Conservation (phyloP, 345 rosid genomes). For the Trapa incisa region DNA sequence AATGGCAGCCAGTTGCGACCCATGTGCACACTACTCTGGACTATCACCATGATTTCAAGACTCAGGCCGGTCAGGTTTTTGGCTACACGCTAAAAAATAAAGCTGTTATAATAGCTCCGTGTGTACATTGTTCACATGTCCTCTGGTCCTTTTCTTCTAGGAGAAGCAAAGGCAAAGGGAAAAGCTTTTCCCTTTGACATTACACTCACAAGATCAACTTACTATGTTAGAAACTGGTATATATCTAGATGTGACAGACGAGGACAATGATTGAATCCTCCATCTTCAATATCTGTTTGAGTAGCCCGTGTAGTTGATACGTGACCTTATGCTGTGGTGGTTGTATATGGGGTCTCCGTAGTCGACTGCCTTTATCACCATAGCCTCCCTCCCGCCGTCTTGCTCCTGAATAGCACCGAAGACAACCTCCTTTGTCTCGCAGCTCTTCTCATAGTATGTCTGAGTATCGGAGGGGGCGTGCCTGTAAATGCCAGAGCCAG, state of each 20-base stretch:
- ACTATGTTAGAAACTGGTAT: no score
- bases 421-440: conserved; percentile 78
- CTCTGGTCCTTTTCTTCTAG: no score
- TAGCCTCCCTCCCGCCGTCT: conserved; percentile 78
- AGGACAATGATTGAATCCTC: not conserved
- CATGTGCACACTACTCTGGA: no score
- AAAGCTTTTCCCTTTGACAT: no score
- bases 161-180: no score
- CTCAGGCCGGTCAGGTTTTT: no score
- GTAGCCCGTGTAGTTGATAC: conserved; percentile 37
- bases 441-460: conserved; percentile 56
- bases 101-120: no score
- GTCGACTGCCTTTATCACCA: conserved; percentile 88
- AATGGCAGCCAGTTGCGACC: no score
- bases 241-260: not conserved
- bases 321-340: conserved; percentile 52
- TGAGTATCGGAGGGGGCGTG: conserved; percentile 30
- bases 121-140: no score
- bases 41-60: no score
- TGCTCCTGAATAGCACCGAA: conserved; percentile 91
- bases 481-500: conserved; percentile 1
- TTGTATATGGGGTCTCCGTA: conserved; percentile 46
- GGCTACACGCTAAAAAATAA: no score
- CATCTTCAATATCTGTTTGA: conserved; percentile 11
- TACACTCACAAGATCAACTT: no score